Conservation (phyloP, 202 grass and related monocot species). For the Alloteropsis angusta region DNA sequence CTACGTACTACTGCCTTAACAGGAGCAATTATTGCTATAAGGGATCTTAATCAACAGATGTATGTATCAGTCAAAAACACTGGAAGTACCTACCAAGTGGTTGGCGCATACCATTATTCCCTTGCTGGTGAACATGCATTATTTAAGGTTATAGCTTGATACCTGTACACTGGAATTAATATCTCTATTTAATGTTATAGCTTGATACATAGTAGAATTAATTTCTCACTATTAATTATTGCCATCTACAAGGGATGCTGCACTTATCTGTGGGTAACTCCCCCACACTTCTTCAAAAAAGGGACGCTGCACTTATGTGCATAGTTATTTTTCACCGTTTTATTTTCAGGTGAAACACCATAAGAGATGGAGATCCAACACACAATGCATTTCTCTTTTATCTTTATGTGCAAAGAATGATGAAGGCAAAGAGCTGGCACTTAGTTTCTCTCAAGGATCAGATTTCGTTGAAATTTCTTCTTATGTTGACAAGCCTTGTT, state of each 20-base stretch:
- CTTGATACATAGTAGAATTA: constrained; percentile 14
- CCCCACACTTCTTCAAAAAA: neutral
- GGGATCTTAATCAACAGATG: constrained; percentile 76
- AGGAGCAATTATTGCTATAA: constrained; percentile 75
- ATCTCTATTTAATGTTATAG: constrained; percentile 24
- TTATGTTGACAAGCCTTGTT: constrained; percentile 40
- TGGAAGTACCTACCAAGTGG: constrained; percentile 51
- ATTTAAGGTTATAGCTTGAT: constrained; percentile 56
- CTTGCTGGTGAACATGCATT: constrained; percentile 59
- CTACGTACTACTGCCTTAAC: constrained; percentile 21
- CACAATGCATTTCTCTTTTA: constrained; percentile 59
- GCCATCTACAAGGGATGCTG: neutral
- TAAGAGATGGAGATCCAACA: constrained; percentile 44
- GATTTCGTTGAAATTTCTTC: constrained; percentile 61
- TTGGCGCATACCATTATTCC: constrained; percentile 66
- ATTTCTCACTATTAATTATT: constrained; percentile 12
- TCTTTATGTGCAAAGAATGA: constrained; percentile 45
- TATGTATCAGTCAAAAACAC: constrained; percentile 57
- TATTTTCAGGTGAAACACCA: constrained; percentile 68
- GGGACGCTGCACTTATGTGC: neutral
- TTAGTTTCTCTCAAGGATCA: constrained; percentile 60
- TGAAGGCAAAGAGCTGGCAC: constrained; percentile 54
- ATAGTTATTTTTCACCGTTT: neutral
- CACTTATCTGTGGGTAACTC: no score
- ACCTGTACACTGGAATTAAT: constrained; percentile 7